Evolutionary conservation across 1,139 yeast species (phyloP).

Genomic region (Debaryomyces fabryi): DNA sequence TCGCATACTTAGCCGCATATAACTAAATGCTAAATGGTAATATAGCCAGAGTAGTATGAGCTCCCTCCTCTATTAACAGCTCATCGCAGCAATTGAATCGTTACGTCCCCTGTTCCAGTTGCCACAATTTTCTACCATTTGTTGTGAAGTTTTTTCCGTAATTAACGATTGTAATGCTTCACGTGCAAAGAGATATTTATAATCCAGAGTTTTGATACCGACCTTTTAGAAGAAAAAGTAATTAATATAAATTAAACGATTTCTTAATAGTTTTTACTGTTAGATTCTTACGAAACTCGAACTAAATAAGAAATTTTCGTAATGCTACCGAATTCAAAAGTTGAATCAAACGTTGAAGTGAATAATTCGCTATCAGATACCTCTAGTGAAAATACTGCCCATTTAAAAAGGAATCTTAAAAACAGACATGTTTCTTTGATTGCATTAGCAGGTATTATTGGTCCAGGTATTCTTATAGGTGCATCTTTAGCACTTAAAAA

Average conservation of each 20-base stretch:
- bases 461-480: slow-evolving; percentile 55
- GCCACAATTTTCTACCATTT: not conserved
- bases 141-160: not conserved
- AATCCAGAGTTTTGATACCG: not conserved
- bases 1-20: not conserved
- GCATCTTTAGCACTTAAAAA: slow-evolving; percentile 47
- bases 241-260: not conserved
- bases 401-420: slow-evolving; percentile 38
- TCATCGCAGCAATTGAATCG: not conserved
- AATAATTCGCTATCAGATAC: not conserved
- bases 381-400: not conserved
- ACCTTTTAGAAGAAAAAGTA: not conserved
- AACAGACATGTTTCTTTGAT: slow-evolving; percentile 49
- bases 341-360: slow-evolving; percentile 2
- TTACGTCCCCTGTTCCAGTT: not conserved
- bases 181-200: not conserved
- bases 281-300: not conserved
- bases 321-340: slow-evolving; percentile 1
- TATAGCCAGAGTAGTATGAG: not conserved
- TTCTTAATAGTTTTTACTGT: not conserved
- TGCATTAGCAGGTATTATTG: slow-evolving; percentile 58
- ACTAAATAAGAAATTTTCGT: not conserved
- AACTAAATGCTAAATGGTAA: not conserved
- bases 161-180: not conserved
- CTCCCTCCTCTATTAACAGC: not conserved